These are phyloP conservation scores for Mimosa pudica DNA, from an alignment of 306 rosid genomes.

Conservation along the genomic window DNA sequence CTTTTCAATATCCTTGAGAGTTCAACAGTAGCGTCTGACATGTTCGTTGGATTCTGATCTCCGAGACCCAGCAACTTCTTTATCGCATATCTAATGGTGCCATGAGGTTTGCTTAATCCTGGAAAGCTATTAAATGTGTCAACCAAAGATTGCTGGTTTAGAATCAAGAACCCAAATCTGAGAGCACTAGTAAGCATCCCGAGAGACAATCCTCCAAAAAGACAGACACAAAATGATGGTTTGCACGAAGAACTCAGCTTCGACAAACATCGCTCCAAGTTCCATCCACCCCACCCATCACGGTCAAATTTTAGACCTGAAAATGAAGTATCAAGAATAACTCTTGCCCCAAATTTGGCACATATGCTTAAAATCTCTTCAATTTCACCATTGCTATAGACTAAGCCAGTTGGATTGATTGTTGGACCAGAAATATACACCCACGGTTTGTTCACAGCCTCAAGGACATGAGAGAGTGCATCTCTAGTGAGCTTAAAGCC, in stretches of 20 bases:
- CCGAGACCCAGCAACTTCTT: conserved; percentile 77
- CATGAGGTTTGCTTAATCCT: conserved; percentile 85
- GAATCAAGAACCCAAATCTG: conserved; percentile 79
- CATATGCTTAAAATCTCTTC: conserved; percentile 61
- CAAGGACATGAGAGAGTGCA: conserved; percentile 57
- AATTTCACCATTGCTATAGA: conserved; percentile 77
- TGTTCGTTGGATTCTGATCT: conserved; percentile 62
- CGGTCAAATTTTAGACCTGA: conserved; percentile 91
- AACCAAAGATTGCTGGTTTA: conserved; percentile 62
- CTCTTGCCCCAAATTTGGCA: conserved; percentile 86
- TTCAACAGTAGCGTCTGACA: conserved; percentile 63
- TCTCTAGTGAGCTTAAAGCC: conserved; percentile 77
- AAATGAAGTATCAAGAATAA: conserved; percentile 84
- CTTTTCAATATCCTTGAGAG: conserved; percentile 56
- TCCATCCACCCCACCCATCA: conserved; percentile 85
- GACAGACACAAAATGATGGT: conserved; percentile 70
- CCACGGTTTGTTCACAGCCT: conserved; percentile 76
- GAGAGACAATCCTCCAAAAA: conserved; percentile 89
- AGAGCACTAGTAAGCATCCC: conserved; percentile 75
- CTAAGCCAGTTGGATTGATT: conserved; percentile 82
- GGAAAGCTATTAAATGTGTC: conserved; percentile 71
- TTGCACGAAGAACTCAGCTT: conserved; percentile 52
- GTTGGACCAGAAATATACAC: conserved; percentile 96
- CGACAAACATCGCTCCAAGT: conserved; percentile 63
- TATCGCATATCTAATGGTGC: conserved; percentile 81